Base-by-base conservation (phyloP, 176 grass and related monocot genomes). In the Oryza meridionalis region DNA sequence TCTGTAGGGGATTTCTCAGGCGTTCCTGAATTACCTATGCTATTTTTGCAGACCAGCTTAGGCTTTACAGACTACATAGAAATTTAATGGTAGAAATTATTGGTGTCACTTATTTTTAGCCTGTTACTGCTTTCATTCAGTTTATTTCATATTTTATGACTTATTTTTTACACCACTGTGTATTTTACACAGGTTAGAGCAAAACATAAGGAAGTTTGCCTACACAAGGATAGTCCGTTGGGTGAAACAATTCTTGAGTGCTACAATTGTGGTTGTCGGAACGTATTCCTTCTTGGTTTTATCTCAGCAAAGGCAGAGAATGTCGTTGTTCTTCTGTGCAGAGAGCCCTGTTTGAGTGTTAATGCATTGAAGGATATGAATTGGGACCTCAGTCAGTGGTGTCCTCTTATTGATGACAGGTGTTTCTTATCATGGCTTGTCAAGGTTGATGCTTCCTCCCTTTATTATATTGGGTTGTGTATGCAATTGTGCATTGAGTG, bases 341-440 rank as follows among this genome's bases (percentile, higher is more conserved):
- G 97, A 99, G 97, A 96, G 40, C 97, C 97, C n/a, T 99, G 97
- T 77, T 77, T 99, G 88, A 99, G 83, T 88, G 97, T 99, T 68
- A 96, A 99, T 88, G 97, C 93, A 61, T 86, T 96, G 69, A 99
- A 99, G 84, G 97, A 96, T 67, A 99, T 96, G 97, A 96, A 96
- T 77, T 99, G 97, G 97, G 97, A 99, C 85, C 86, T 99, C 47
- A 96, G 91, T 80, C 97, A 99, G 73, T 99, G 97, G 97, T 96
- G 91, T 64, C 97, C 97, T 77, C 97, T 99, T 83, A 99, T 99
- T 76, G 97, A 99, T 14, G 97, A 99, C 68, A 91, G 97, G 24
- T 99, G 97, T 80, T 99, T 99, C 77, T 84, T 99, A 55, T 81
- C 89, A 58, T 99, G 97, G 97, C 97, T 99, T 90, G 93, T 99